Base-by-base conservation (phyloP, 495 filamentous ascomycete genomes). In the Talaromyces proteolyticus region DNA sequence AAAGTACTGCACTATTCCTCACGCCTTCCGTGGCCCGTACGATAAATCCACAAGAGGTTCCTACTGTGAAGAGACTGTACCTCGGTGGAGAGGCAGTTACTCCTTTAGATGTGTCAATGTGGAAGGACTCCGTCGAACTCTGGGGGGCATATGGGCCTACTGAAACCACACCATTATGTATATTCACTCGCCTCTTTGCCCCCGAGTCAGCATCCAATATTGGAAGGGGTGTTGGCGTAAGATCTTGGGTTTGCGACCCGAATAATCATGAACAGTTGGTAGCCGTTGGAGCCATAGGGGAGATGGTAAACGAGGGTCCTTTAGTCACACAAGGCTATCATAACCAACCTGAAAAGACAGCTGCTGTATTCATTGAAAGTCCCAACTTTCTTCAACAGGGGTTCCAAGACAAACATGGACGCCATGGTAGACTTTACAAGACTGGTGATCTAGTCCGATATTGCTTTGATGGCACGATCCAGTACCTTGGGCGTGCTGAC, bases 71-170 rank as follows among this genome's bases (percentile, higher is more conserved):
- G 16, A 64, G 52, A 2, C 36, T 71, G 4, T 49, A 55, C 1
- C 36, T 62, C 4, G 60, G 44, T 18, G 64, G 59, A 1, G 62
- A 69, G 19, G n/a, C 51, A 7, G 42, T 58, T n/a, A 46, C 49
- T 1, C 44, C 24, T 1, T 53, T 42, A 8, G 46, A 56, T 25
- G 42, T 63, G 3, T 20, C 46, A 1, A 44, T 41, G 19, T 70
- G 63, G 65, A 51, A 25, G 12, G 14, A 43, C 6, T 59, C 62
- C 17, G 25, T 42, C 6, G 7, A 49, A 3, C 18, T 56, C 19
- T 41, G 61, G 24, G 62, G 62, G 26, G 61, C 37, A 6, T 75
- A 73, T 49, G 71, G 71, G 0, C 68, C 67, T 1, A 54, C 62
- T 0, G 71, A 74, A 41, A 58, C 56, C 21, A 54, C 61, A 3